Percentiles rank a stretch among this genome's conserved stretches.
Evolutionary conservation across 177 flowering plant genomes (phyloP).

Genomic region (Vitis hybrid): DNA sequence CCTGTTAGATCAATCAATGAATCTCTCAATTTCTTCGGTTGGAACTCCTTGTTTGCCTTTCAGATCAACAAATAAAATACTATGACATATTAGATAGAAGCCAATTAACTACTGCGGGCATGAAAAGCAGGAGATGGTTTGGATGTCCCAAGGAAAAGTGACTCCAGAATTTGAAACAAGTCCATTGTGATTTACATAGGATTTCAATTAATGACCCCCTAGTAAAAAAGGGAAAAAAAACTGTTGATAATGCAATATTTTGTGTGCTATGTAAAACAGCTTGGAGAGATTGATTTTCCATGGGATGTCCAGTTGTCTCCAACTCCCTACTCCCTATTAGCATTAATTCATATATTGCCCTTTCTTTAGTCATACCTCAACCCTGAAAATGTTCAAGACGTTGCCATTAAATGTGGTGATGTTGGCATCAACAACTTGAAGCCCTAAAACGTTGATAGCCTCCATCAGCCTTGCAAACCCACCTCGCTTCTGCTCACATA

Average conservation of each 20-base stretch:
- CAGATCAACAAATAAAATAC: not conserved
- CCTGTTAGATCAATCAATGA: conserved; percentile 16
- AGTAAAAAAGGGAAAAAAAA: too few relatives aligned
- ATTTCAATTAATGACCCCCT: too few relatives aligned
- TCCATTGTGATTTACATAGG: too few relatives aligned
- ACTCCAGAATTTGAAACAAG: too few relatives aligned
- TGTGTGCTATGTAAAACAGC: too few relatives aligned
- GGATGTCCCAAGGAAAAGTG: too few relatives aligned
- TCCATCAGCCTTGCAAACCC: conserved; percentile 49
- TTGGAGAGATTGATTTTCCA: too few relatives aligned
- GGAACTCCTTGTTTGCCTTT: conserved; percentile 22
- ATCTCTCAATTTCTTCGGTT: conserved; percentile 20
- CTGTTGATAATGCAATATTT: too few relatives aligned
- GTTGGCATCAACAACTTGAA: conserved; percentile 45
- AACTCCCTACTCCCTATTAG: too few relatives aligned
- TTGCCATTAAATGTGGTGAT: conserved; percentile 37
- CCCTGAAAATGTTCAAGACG: conserved; percentile 37
- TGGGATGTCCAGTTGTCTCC: too few relatives aligned
- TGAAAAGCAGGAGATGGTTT: too few relatives aligned
- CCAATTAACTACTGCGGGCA: not conserved
- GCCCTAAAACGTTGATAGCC: conserved; percentile 31
- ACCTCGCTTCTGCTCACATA: conserved; percentile 30
- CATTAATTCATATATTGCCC: not conserved
- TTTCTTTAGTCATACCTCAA: conserved; percentile 36
- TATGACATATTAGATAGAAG: not conserved